Evolutionary conservation across 495 filamentous ascomycete species (phyloP).

Genomic region (Massariosphaeria phaeospora): DNA sequence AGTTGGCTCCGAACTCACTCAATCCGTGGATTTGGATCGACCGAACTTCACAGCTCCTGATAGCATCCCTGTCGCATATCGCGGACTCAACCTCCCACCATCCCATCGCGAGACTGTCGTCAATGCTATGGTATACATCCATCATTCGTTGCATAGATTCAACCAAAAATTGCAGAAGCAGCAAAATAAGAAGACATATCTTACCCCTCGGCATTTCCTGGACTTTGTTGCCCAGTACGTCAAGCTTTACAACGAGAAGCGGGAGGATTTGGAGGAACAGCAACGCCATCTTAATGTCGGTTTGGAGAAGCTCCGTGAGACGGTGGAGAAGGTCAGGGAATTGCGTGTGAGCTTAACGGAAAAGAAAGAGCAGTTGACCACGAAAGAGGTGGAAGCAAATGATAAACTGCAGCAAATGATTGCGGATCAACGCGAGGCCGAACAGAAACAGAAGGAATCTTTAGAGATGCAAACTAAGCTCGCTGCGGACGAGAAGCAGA

Average conservation of each 20-base stretch:
- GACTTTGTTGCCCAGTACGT: constrained; percentile 99
- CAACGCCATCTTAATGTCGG: constrained; percentile 97
- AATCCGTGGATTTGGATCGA: constrained; percentile 89
- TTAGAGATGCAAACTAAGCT: constrained; percentile 81
- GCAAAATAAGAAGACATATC: constrained; percentile 82
- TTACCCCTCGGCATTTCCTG: constrained; percentile 93
- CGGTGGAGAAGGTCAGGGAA: constrained; percentile 94
- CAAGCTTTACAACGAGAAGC: constrained; percentile 95
- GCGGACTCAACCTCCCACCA: constrained; percentile 75
- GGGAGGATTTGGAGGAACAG: constrained; percentile 96
- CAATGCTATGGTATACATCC: constrained; percentile 98
- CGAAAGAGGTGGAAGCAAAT: constrained; percentile 90
- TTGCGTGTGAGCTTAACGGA: constrained; percentile 81
- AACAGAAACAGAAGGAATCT: constrained; percentile 80
- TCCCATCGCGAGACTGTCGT: constrained; percentile 85
- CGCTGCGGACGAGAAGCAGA: constrained; percentile 84
- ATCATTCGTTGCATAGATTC: constrained; percentile 86
- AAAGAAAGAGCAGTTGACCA: constrained; percentile 88
- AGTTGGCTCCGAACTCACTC: constrained; percentile 90
- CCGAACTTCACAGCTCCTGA: constrained; percentile 81
- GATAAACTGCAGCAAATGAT: constrained; percentile 97
- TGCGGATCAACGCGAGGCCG: constrained; percentile 90
- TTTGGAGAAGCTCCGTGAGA: constrained; percentile 95
- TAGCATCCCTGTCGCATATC: constrained; percentile 84
- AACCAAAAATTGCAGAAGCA: constrained; percentile 85